Base-by-base conservation (phyloP, 129 eudicot species). In the Sambucus nigra region DNA sequence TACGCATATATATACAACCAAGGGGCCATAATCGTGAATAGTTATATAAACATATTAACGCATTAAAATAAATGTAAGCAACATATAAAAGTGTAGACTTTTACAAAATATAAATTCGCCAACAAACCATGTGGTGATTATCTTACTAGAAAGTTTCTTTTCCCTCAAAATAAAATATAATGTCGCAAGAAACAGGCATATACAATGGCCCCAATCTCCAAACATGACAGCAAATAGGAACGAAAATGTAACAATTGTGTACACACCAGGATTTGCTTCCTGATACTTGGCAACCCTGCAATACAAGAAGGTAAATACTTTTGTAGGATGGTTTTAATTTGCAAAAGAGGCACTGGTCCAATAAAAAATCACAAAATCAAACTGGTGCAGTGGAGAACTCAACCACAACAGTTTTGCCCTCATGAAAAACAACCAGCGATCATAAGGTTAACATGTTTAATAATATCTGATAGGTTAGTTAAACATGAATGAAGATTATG, bases 151-250 rank as follows among this genome's bases (percentile, higher is more conserved):
- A 40, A 83, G 78, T 52, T 72, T 77, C 72, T 78, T 88, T 52
- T 88, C 96, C 44, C 80, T 75, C n/a, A 88, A 42, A 17, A 88
- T 69, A 55, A 88, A 83, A 71, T 65, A 62, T 59, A 80, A 51
- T 35, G 96, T 77, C n/a, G 84, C 91, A 69, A 88, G 74, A 61
- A 88, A 70, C 81, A 88, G 74, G 66, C 96, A 88, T 69, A 88
- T 75, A 5, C 96, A 94, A 72, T 88, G 96, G 33, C 96, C 96
- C 96, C 96, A 87, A 73, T 87, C 96, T 67, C 96, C 96, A 76
- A 87, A 87, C 96, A 87, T 87, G 33, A 88, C 87, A 54, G 96
- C 96, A 80, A 88, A 88, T 29, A 88, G 71, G 71, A 88, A 88
- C 0, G 96, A 94, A 67, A 88, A 88, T 18, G 94, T 88, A 51